phyloP scores from a whole-genome alignment of 164 flowering plant species.

The Vitis vinifera region ASM3070453v1 NC_081820.1:26270501-26271000 shows the following conservation, averaged over 20 bases:
- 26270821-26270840: no score
- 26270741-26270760: conserved; percentile 1
- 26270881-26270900: no score
- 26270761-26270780: background rate
- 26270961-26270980: no score
- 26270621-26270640: conserved; percentile 97
- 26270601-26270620: conserved; percentile 89
- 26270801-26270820: background rate
- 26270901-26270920: no score
- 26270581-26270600: conserved; percentile 6
- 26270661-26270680: conserved; percentile 97
- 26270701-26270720: conserved; percentile 98
- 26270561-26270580: background rate
- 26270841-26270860: no score
- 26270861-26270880: no score
- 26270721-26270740: conserved; percentile 96
- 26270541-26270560: no score
- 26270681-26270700: conserved; percentile 99
- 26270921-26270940: no score
- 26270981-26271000: no score
- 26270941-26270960: no score
- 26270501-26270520: no score
- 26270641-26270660: conserved; percentile 95
- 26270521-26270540: no score
- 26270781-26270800: background rate